Conservation (phyloP, 2,329 filamentous ascomycete genomes). For the Penicillium sp. region DNA sequence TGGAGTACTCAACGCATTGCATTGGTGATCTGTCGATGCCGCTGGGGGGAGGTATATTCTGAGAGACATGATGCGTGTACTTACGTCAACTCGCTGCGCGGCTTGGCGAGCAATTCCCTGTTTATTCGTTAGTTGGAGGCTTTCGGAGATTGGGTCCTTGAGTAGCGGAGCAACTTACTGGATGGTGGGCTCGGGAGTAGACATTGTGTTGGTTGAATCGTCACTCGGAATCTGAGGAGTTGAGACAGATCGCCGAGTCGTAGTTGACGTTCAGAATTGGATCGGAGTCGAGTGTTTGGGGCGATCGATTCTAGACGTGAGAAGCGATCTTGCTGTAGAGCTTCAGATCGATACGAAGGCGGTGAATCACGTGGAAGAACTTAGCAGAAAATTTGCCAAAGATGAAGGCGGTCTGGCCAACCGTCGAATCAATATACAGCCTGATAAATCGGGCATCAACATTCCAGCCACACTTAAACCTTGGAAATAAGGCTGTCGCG, state of each 20-base stretch:
- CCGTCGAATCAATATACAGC: too few species aligned
- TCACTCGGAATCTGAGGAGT: not conserved
- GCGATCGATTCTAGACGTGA: too few species aligned
- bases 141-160: conserved; percentile 15
- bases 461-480: not conserved
- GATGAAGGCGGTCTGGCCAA: too few species aligned
- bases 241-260: not conserved
- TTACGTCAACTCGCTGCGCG: conserved; percentile 86
- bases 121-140: conserved; percentile 22
- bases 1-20: conserved; percentile 10
- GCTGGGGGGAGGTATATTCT: conserved; percentile 1
- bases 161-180: conserved; percentile 52
- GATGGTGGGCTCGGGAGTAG: conserved; percentile 60
- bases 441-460: too few species aligned
- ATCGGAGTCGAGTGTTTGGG: too few species aligned
- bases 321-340: too few species aligned
- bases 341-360: too few species aligned
- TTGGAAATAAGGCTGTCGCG: not conserved
- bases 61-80: conserved; percentile 34
- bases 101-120: conserved; percentile 85
- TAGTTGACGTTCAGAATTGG: too few species aligned
- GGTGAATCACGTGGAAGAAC: too few species aligned
- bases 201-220: conserved; percentile 47
- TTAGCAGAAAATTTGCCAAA: too few species aligned
- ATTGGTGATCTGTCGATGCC: conserved; percentile 1